Conservation (phyloP, 441 rosid species). For the Erodium moschatum region DNA sequence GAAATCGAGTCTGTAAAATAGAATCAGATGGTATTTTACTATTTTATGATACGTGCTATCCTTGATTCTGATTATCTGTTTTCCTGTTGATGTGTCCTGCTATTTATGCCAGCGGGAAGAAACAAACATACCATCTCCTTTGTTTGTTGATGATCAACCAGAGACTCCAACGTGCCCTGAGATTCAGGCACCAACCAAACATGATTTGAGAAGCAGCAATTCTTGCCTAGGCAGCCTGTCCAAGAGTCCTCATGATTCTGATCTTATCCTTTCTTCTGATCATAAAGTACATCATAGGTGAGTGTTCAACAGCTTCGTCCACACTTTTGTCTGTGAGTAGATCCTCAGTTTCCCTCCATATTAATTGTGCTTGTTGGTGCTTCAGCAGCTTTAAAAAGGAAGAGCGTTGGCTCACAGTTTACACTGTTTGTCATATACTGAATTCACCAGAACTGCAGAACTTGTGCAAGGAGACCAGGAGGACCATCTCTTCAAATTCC, state of each 20-base stretch:
- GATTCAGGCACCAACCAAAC: slow-evolving; percentile 39
- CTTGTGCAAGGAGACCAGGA: slow-evolving; percentile 18
- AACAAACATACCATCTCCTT: slow-evolving; percentile 25
- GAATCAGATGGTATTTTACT: neutral
- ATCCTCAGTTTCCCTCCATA: slow-evolving; percentile 16
- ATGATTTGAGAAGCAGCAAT: slow-evolving; percentile 24
- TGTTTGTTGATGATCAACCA: slow-evolving; percentile 26
- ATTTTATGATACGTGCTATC: slow-evolving; percentile 8
- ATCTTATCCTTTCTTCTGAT: slow-evolving; percentile 25
- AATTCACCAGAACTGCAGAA: slow-evolving; percentile 50
- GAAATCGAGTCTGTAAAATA: neutral
- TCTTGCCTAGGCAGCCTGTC: slow-evolving; percentile 36
- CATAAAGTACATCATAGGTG: slow-evolving; percentile 34
- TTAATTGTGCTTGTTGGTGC: slow-evolving; percentile 18
- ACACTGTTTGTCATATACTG: slow-evolving; percentile 55
- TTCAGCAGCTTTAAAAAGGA: slow-evolving; percentile 33
- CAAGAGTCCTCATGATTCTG: slow-evolving; percentile 29
- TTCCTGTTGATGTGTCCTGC: slow-evolving; percentile 11
- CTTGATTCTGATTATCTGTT: slow-evolving; percentile 15
- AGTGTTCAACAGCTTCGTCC: slow-evolving; percentile 17
- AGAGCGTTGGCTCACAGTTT: slow-evolving; percentile 58
- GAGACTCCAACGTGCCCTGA: slow-evolving; percentile 30
- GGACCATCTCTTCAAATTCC: slow-evolving; percentile 24
- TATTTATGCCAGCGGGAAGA: slow-evolving; percentile 25
- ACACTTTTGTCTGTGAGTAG: slow-evolving; percentile 6